Conservation (phyloP, 2,329 filamentous ascomycete genomes). For the Pseudogymnoascus sp. region DNA sequence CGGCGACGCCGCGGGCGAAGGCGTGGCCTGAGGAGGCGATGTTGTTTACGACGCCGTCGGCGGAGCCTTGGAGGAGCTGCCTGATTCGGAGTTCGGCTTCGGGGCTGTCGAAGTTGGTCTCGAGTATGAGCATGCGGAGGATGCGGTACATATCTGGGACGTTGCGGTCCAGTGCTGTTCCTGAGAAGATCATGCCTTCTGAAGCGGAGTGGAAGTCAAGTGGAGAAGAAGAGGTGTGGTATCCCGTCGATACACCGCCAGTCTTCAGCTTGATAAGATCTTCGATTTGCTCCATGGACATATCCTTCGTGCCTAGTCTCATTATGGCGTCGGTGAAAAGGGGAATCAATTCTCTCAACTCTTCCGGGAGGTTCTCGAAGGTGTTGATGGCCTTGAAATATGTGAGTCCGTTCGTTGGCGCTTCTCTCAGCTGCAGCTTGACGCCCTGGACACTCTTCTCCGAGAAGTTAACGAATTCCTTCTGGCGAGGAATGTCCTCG, state of each 20-base stretch:
- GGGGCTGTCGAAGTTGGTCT: conserved; percentile 82
- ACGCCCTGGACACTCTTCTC: conserved; percentile 60
- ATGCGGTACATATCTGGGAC: conserved; percentile 87
- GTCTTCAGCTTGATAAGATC: conserved; percentile 95
- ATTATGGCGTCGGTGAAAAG: conserved; percentile 89
- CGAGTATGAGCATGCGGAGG: conserved; percentile 68
- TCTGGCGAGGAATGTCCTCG: conserved; percentile 75
- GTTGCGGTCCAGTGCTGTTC: conserved; percentile 84
- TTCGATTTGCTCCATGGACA: conserved; percentile 90
- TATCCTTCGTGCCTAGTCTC: conserved; percentile 80
- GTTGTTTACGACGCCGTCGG: conserved; percentile 83
- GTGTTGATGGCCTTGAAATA: conserved; percentile 89
- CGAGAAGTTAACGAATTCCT: conserved; percentile 51
- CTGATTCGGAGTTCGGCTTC: conserved; percentile 75
- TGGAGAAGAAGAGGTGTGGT: conserved; percentile 75
- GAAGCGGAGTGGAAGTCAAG: conserved; percentile 60
- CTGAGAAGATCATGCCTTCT: conserved; percentile 78
- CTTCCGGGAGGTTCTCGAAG: conserved; percentile 71
- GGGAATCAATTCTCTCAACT: conserved; percentile 76
- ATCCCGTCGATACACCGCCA: conserved; percentile 77
- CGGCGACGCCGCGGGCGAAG: conserved; percentile 76
- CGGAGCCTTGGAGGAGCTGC: conserved; percentile 77
- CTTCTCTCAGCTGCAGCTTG: conserved; percentile 81
- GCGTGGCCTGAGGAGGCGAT: conserved; percentile 86
- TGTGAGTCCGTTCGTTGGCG: conserved; percentile 88